Percentiles rank a stretch among this genome's conserved stretches.
Evolutionary conservation across 148 eudicot genomes (phyloP).

Genomic region (Polygonum aviculare): DNA sequence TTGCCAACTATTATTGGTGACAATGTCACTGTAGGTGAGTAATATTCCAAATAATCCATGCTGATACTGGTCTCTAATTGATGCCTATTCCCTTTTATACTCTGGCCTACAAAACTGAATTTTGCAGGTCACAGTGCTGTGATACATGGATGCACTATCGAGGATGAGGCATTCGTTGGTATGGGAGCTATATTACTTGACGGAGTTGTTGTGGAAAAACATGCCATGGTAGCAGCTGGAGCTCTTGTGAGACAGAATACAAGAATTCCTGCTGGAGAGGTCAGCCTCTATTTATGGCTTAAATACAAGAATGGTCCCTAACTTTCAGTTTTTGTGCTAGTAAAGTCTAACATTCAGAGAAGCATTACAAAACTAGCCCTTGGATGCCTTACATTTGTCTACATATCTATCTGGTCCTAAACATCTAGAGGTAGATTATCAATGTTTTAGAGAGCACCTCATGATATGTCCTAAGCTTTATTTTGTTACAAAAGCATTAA

Average conservation of each 20-base stretch:
- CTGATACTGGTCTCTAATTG: neutral
- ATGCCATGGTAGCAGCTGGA: slow-evolving; percentile 49
- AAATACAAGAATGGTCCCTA: neutral
- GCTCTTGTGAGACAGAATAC: slow-evolving; percentile 38
- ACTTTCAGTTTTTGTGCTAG: neutral
- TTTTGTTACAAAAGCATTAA: neutral
- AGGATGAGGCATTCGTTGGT: slow-evolving; percentile 35
- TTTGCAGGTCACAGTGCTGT: slow-evolving; percentile 37
- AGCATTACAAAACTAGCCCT: neutral
- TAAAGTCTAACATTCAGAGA: neutral
- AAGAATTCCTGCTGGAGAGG: slow-evolving; percentile 33
- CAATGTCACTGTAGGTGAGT: slow-evolving; percentile 18
- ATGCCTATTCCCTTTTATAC: neutral
- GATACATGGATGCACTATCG: slow-evolving; percentile 34
- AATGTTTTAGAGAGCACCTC: neutral
- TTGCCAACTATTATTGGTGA: slow-evolving; percentile 16
- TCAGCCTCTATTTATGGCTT: slow-evolving; percentile 9
- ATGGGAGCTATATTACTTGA: slow-evolving; percentile 35
- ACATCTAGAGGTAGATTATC: neutral
- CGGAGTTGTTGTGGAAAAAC: slow-evolving; percentile 38
- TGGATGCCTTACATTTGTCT: neutral
- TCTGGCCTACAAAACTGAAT: neutral
- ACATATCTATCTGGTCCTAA: neutral
- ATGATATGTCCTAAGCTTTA: neutral
- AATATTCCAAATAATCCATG: neutral